Conservation (phyloP, 805 yeast species). For the Middelhovenomyces tepae region DNA sequence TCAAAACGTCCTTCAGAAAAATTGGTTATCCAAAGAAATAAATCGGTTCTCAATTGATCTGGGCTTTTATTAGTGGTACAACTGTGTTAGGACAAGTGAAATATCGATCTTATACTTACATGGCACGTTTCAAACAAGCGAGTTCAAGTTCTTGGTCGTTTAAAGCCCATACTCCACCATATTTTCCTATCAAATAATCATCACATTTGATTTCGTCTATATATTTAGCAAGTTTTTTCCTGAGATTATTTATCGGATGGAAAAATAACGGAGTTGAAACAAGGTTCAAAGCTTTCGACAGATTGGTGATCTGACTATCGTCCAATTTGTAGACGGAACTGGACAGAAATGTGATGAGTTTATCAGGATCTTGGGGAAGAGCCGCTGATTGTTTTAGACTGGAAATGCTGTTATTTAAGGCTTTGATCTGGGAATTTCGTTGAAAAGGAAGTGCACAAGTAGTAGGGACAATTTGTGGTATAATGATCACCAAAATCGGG, state of each 20-base stretch:
- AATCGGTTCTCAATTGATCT: slow-evolving; percentile 9
- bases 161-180: slow-evolving; percentile 41
- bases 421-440: slow-evolving; percentile 5
- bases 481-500: slow-evolving; percentile 39
- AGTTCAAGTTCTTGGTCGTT: slow-evolving; percentile 36
- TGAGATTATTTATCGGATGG: slow-evolving; percentile 32
- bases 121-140: slow-evolving; percentile 46
- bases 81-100: too few species aligned
- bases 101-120: too few species aligned
- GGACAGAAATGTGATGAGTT: slow-evolving; percentile 5
- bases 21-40: slow-evolving; percentile 16
- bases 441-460: slow-evolving; percentile 50
- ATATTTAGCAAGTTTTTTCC: slow-evolving; percentile 33
- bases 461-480: slow-evolving; percentile 53
- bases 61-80: slow-evolving; percentile 4
- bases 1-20: slow-evolving; percentile 15
- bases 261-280: slow-evolving; percentile 16
- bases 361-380: slow-evolving; percentile 1
- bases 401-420: slow-evolving; percentile 4
- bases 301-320: slow-evolving; percentile 10
- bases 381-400: slow-evolving; percentile 3
- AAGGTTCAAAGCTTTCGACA: slow-evolving; percentile 17
- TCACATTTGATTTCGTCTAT: slow-evolving; percentile 44
- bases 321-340: slow-evolving; percentile 15
- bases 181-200: slow-evolving; percentile 35